Percentiles rank a stretch among this genome's conserved stretches.
Evolutionary conservation across 2,329 filamentous ascomycete genomes (phyloP).

Genomic region (Trichoderma oligosporum): DNA sequence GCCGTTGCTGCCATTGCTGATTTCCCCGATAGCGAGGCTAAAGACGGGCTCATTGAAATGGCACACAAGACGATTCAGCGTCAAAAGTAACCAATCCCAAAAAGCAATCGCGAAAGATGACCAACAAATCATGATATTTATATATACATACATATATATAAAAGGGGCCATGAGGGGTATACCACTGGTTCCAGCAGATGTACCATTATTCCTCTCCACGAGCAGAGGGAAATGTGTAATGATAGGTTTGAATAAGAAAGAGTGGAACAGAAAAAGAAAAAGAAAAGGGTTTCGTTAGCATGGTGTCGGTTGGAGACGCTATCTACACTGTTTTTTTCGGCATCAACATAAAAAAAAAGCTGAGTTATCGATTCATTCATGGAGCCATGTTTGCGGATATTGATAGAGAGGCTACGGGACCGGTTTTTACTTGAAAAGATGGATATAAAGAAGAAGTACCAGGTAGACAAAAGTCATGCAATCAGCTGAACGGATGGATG

Average conservation of each 20-base stretch:
- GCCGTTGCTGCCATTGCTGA: conserved; percentile 77
- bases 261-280: neutral
- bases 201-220: conserved; percentile 17
- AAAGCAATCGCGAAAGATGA: neutral
- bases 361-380: neutral
- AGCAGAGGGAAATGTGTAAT: neutral
- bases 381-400: neutral
- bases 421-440: conserved; percentile 3
- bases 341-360: neutral
- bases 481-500: neutral
- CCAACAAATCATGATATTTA: too few relatives aligned
- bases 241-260: neutral
- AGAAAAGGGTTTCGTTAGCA: neutral
- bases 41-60: conserved; percentile 88
- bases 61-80: conserved; percentile 86
- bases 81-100: conserved; percentile 61
- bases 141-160: neutral
- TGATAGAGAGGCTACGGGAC: neutral
- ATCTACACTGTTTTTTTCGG: neutral
- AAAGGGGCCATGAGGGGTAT: neutral
- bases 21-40: conserved; percentile 94
- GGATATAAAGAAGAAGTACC: neutral
- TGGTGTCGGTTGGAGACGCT: neutral
- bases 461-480: neutral
- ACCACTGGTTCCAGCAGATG: conserved; percentile 1